Conservation (phyloP, 1,284 basidiomycete genomes). For the Apiotrichum sp. region DNA sequence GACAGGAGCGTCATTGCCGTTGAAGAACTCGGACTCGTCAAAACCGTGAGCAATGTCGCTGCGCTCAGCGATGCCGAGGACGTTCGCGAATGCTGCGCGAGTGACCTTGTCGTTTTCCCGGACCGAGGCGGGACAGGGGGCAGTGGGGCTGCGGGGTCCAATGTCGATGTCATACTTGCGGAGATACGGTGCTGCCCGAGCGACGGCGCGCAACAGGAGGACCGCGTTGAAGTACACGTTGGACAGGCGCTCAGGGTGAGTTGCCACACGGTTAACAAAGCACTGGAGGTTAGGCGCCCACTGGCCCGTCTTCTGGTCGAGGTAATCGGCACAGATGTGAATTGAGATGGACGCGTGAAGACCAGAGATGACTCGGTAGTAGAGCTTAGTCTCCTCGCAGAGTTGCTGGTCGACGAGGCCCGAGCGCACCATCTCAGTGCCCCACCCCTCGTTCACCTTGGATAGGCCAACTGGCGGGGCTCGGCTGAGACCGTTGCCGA, state of each 20-base stretch:
- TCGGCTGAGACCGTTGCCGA: constrained; percentile 3
- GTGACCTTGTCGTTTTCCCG: constrained; percentile 65
- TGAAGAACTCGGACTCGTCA: constrained; percentile 80
- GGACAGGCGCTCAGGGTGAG: constrained; percentile 91
- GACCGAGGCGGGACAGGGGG: constrained; percentile 46
- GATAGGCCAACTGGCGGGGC: not conserved
- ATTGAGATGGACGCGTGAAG: constrained; percentile 96
- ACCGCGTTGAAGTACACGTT: constrained; percentile 98
- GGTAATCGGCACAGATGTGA: constrained; percentile 86
- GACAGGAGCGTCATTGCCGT: constrained; percentile 74
- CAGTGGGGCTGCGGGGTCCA: constrained; percentile 27
- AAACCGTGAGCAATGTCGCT: constrained; percentile 51
- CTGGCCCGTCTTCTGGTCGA: constrained; percentile 87
- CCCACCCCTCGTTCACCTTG: not conserved
- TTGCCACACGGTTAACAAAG: constrained; percentile 82
- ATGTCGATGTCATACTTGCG: constrained; percentile 76
- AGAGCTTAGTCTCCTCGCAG: constrained; percentile 92
- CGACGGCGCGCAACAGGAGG: constrained; percentile 80
- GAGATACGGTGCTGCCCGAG: constrained; percentile 80
- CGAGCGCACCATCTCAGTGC: not conserved
- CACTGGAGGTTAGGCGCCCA: constrained; percentile 94
- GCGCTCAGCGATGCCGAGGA: constrained; percentile 58
- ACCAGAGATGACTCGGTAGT: constrained; percentile 94
- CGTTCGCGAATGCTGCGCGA: constrained; percentile 54
- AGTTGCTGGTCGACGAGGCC: constrained; percentile 36